phyloP scores from a whole-genome alignment of 805 yeast species.

The Candida stauntonica region DNA sequence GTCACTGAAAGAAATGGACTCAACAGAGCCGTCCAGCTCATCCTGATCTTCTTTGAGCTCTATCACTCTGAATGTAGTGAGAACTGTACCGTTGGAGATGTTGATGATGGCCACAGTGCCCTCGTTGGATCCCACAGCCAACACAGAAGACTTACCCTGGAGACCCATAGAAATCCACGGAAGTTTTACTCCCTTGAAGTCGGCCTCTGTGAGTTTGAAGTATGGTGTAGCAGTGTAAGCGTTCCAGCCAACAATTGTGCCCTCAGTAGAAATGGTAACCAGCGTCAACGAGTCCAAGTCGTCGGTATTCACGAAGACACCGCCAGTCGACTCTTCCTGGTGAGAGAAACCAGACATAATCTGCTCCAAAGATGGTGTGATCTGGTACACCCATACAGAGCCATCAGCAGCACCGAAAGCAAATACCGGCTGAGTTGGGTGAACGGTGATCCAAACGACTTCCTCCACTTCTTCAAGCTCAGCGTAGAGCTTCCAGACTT shows the following conservation, averaged over 20 bases:
- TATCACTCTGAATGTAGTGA: slow-evolving; percentile 61
- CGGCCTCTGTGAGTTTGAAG: slow-evolving; percentile 61
- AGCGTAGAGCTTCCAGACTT: slow-evolving; percentile 70
- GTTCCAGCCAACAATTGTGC: slow-evolving; percentile 84
- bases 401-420: slow-evolving; percentile 94
- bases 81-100: slow-evolving; percentile 64
- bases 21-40: slow-evolving; percentile 64
- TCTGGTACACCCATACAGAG: slow-evolving; percentile 87
- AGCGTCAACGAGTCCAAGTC: slow-evolving; percentile 58
- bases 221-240: slow-evolving; percentile 69
- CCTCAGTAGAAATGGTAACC: slow-evolving; percentile 80
- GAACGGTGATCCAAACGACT: slow-evolving; percentile 75
- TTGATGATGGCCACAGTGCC: slow-evolving; percentile 82
- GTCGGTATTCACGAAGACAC: slow-evolving; percentile 61
- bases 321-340: slow-evolving; percentile 74
- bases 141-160: slow-evolving; percentile 44
- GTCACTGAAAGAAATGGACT: slow-evolving; percentile 80
- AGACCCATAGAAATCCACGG: slow-evolving; percentile 81
- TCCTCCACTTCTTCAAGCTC: slow-evolving; percentile 87
- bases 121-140: slow-evolving; percentile 84
- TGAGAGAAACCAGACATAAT: slow-evolving; percentile 80
- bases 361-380: slow-evolving; percentile 58
- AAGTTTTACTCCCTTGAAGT: slow-evolving; percentile 68
- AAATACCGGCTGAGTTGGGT: slow-evolving; percentile 74
- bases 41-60: slow-evolving; percentile 53